Evolutionary conservation across 2,329 filamentous ascomycete species (phyloP), one percentile per base, ranked within the genome.

Genomic region (Hypoxylon rubiginosum): DNA sequence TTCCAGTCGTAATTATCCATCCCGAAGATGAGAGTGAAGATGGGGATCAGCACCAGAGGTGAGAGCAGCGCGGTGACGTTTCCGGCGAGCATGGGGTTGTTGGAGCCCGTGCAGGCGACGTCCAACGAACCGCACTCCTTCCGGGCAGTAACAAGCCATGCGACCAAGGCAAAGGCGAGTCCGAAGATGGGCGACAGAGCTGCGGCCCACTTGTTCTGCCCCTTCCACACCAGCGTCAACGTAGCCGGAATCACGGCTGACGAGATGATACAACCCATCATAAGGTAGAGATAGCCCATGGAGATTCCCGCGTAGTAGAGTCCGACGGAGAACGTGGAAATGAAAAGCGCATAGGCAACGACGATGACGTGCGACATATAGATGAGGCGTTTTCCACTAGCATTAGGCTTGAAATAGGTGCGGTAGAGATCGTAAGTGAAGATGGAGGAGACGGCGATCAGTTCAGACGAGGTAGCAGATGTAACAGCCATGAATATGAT

Each of bases 401-500:
- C 94, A 0, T 81, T 76, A 0, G 93, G 93, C 68, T 96, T 91
- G 81, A 97, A 86, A 77, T 97, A 97, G 0, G 92, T 93, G 67
- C 94, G 90, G 80, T 96, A 97, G 70, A 96, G 85, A 75, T 97
- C 93, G 77, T 96, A 97, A 0, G 93, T 97, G 79, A 90, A 90
- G 79, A 97, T 97, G 8, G 91, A 94, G 1, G 92, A 95, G 0
- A 97, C 92, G 2, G 94, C 92, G 62, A 97, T 95, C 5, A 97
- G 82, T 77, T 97, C 92, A 0, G 93, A 91, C 1, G 91, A 94
- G 68, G 91, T 92, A 0, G 93, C 92, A 1, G 89, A 93, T 0
- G 94, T 97, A 21, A 97, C 93, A 21, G 94, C 94, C 89, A 97
- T 93, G 82, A 97, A 97, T 58, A 97, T 86, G 69, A 97, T 89